phyloP scores from a whole-genome alignment of 805 yeast genomes.

The Candida quercuum region DNA sequence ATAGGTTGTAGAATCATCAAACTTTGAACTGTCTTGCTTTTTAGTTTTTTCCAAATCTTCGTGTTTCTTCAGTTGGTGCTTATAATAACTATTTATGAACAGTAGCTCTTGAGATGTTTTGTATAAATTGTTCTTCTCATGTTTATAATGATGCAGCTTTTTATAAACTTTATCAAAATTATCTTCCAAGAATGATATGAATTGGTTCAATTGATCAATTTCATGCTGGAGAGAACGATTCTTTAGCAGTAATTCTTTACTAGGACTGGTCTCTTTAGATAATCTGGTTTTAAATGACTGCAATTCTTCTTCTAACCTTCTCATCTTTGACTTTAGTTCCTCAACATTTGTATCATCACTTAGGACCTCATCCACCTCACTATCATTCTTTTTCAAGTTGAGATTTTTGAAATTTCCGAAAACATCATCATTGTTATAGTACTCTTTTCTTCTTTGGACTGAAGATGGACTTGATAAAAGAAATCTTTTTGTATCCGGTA shows the following conservation, averaged over 20 bases:
- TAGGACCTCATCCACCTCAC: background rate
- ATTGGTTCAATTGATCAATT: constrained; percentile 14
- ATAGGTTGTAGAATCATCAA: constrained; percentile 4
- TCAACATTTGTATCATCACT: background rate
- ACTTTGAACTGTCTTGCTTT: background rate
- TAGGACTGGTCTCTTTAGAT: background rate
- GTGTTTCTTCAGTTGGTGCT: constrained; percentile 1
- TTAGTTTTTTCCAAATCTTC: background rate
- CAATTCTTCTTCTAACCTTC: constrained; percentile 3
- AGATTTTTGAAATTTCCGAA: background rate
- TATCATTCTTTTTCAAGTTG: background rate
- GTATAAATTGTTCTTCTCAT: constrained; percentile 10
- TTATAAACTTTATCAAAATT: constrained; percentile 10
- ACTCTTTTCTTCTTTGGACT: background rate
- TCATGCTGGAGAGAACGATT: constrained; percentile 8
- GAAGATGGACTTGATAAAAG: background rate
- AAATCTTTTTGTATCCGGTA: background rate
- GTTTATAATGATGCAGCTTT: constrained; percentile 1
- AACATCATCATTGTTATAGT: background rate
- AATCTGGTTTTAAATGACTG: background rate
- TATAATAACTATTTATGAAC: constrained; percentile 5
- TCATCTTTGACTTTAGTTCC: constrained; percentile 7
- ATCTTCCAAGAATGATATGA: constrained; percentile 15
- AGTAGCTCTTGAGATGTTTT: constrained; percentile 10
- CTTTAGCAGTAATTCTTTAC: constrained; percentile 5